Conservation (phyloP, 768 basidiomycete species). For the Clavulina sp. region DNA sequence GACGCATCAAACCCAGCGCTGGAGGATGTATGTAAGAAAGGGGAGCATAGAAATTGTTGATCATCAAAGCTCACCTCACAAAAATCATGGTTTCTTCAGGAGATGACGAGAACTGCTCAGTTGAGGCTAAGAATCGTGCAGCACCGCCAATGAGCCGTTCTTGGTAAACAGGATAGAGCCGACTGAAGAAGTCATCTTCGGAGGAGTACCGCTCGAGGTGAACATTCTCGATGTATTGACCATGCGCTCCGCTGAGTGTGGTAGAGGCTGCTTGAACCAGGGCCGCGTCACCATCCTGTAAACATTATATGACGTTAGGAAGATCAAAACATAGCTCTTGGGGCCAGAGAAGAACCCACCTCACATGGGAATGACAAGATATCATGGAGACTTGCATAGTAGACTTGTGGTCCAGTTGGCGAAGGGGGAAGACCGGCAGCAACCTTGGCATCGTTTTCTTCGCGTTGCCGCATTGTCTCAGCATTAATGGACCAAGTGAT, state of each 20-base stretch:
- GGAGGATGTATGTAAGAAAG: background rate
- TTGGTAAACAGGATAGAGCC: constrained; percentile 53
- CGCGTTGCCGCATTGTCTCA: constrained; percentile 53
- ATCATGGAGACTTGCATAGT: constrained; percentile 90
- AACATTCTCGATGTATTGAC: constrained; percentile 75
- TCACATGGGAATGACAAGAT: constrained; percentile 86
- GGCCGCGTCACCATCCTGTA: constrained; percentile 59
- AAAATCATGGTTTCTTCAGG: constrained; percentile 63
- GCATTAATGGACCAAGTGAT: constrained; percentile 86
- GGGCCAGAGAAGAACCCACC: constrained; percentile 23
- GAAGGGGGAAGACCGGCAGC: constrained; percentile 19
- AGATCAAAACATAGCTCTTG: background rate
- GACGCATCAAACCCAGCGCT: constrained; percentile 93
- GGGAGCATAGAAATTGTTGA: constrained; percentile 10
- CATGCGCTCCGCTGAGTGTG: constrained; percentile 59
- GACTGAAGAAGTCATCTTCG: constrained; percentile 56
- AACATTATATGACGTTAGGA: background rate
- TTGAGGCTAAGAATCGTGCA: constrained; percentile 46
- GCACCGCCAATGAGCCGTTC: constrained; percentile 46
- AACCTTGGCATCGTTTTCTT: constrained; percentile 30
- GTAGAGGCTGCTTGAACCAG: constrained; percentile 79
- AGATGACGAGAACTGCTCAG: constrained; percentile 28
- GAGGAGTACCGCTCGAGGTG: constrained; percentile 60
- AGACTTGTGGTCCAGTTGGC: constrained; percentile 35
- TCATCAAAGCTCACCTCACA: constrained; percentile 41